Percentiles rank a stretch among this genome's conserved stretches.
Evolutionary conservation across 83 land plant genomes (phyloP).

Genomic region (Thuja plicata): DNA sequence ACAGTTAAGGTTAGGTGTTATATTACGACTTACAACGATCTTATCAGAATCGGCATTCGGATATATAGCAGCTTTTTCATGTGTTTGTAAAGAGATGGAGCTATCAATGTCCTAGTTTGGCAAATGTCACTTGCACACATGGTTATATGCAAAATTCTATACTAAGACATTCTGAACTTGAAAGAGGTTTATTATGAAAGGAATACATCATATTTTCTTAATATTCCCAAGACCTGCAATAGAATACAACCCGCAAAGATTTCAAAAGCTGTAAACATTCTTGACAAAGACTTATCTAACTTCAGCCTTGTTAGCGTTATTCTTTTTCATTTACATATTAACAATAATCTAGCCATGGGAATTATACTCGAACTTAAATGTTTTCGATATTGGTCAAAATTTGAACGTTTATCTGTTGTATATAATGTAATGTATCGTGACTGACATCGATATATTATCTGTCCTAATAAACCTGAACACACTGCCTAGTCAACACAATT

Average conservation of each 20-base stretch:
- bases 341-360: no score
- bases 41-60: background rate
- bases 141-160: background rate
- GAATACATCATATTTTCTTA: background rate
- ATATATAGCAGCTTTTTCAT: background rate
- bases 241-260: no score
- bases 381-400: no score
- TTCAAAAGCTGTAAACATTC: no score
- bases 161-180: background rate
- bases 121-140: background rate
- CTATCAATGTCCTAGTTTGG: no score
- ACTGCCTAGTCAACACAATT: conserved; percentile 35
- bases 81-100: background rate
- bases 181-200: background rate
- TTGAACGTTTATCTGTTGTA: no score
- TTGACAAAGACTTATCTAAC: background rate
- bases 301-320: background rate
- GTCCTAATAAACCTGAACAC: background rate
- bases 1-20: background rate
- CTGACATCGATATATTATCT: no score
- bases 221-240: no score
- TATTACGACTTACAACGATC: background rate
- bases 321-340: no score
- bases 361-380: no score
- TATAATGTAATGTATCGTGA: no score